Evolutionary conservation across 2,329 filamentous ascomycete genomes (phyloP).

Genomic region (Fonsecaea pugnacius): DNA sequence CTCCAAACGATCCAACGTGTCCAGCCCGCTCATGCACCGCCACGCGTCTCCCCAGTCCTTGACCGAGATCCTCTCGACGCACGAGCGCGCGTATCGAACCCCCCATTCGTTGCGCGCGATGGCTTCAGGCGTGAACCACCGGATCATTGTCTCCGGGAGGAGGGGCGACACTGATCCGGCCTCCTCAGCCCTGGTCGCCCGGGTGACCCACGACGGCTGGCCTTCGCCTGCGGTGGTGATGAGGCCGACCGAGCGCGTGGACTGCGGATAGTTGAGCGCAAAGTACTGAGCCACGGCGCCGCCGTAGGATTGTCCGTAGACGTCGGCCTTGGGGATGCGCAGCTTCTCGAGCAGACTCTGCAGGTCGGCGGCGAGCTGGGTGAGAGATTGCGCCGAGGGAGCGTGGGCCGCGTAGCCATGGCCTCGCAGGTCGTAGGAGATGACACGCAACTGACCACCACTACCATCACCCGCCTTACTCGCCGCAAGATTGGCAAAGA

Average conservation of each 20-base stretch:
- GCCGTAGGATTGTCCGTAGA: constrained; percentile 24
- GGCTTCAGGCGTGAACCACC: constrained; percentile 21
- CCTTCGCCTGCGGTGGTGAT: constrained; percentile 20
- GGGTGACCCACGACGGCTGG: constrained; percentile 9
- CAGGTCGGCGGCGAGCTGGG: constrained; percentile 15
- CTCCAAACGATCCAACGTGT: constrained; percentile 7
- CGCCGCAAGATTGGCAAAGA: constrained; percentile 10
- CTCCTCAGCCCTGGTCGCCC: constrained; percentile 18
- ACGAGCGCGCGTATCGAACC: constrained; percentile 20
- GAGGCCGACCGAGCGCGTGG: constrained; percentile 12
- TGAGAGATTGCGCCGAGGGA: constrained; percentile 4
- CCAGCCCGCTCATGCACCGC: constrained; percentile 15
- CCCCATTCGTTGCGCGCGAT: constrained; percentile 22
- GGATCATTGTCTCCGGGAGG: constrained; percentile 16
- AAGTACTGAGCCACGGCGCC: constrained; percentile 24
- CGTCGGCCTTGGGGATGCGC: constrained; percentile 13
- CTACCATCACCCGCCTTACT: not conserved
- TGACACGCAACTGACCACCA: not conserved
- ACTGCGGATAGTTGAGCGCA: constrained; percentile 10
- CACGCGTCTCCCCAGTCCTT: constrained; percentile 19
- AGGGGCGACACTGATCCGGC: constrained; percentile 1
- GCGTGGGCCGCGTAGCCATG: constrained; percentile 18
- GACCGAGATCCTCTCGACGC: constrained; percentile 18
- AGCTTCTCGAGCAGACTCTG: constrained; percentile 9
- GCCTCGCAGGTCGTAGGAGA: constrained; percentile 22